Base-by-base conservation (phyloP, 176 grass and related monocot genomes). In the Oryza nivara region DNA sequence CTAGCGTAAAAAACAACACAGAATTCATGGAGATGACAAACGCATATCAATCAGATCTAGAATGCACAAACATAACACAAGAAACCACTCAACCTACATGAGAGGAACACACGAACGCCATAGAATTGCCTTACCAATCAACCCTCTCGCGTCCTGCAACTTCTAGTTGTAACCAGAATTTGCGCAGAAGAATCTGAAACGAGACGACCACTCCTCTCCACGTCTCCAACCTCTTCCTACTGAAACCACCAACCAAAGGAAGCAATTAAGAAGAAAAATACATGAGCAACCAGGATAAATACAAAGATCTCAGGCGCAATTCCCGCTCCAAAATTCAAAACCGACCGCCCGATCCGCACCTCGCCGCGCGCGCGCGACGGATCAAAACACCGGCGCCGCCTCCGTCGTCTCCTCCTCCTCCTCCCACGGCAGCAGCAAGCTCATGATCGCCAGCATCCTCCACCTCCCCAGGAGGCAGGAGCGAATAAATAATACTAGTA, bases 31-130 rank as follows among this genome's bases (percentile, higher is more conserved):
- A 49, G 44, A 58, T 75, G 63, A 22, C 16, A 26, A 26, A 19
- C 11, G 23, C 19, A 67, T 60, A 70, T 28, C 72, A n/a, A 77
- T 41, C 3, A 44, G 40, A 77, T 82, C 72, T 64, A 61, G 30
- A 9, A 82, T 64, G 67, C 83, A 63, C 20, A 13, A 40, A 51
- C 36, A 70, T 23, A 70, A 65, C 19, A 79, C 19, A 79, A 25
- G 28, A 52, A 76, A 76, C 63, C 19, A 2, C 25, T 61, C 78
- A 40, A 35, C 15, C 12, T 25, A 19, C 12, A 75, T 1, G 0
- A 25, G 51, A 68, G 35, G 6, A 68, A 14, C 81, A 14, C 81
- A 45, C 17, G 3, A 11, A 43, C 11, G 23, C 13, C 30, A 12
- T 3, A 12, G 45, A 46, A 17, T 85, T 38, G 76, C 79, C 85